phyloP scores from a whole-genome alignment of 768 basidiomycete species.

The Cyclocybe cylindracea region DNA sequence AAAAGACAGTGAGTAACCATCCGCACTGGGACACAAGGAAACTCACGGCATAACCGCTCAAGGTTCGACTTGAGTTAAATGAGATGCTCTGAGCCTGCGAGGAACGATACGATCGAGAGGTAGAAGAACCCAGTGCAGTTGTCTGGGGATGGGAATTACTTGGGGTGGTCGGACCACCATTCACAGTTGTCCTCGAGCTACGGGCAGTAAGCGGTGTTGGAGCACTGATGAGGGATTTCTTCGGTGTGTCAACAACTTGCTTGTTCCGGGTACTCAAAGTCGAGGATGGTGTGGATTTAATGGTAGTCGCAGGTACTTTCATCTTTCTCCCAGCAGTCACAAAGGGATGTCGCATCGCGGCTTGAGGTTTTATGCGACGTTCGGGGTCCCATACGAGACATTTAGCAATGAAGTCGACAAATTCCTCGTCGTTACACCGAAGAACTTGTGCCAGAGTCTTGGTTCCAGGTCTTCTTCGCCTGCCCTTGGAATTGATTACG shows the following conservation, averaged over 20 bases:
- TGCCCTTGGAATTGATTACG: constrained; percentile 95
- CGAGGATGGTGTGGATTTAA: constrained; percentile 60
- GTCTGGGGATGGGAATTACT: constrained; percentile 56
- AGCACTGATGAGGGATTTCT: constrained; percentile 88
- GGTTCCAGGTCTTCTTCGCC: constrained; percentile 86
- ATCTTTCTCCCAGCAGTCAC: constrained; percentile 65
- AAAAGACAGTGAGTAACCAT: constrained; percentile 9
- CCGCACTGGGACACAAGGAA: neutral
- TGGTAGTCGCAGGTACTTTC: constrained; percentile 45
- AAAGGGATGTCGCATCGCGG: constrained; percentile 91
- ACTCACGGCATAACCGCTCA: constrained; percentile 72
- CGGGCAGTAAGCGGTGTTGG: constrained; percentile 87
- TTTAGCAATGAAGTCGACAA: constrained; percentile 95
- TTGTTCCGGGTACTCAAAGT: constrained; percentile 58
- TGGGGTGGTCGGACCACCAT: constrained; percentile 59
- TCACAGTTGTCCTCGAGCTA: constrained; percentile 54
- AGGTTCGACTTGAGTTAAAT: constrained; percentile 75
- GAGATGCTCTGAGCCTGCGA: constrained; percentile 71
- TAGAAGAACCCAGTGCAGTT: constrained; percentile 55
- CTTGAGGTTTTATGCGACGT: constrained; percentile 89
- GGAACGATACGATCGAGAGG: constrained; percentile 66
- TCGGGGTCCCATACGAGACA: constrained; percentile 99
- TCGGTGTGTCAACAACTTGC: constrained; percentile 66
- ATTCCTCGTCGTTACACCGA: constrained; percentile 90
- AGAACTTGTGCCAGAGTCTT: constrained; percentile 90